Conservation (phyloP, 1,284 basidiomycete genomes). For the Marasmius oreades region DNA sequence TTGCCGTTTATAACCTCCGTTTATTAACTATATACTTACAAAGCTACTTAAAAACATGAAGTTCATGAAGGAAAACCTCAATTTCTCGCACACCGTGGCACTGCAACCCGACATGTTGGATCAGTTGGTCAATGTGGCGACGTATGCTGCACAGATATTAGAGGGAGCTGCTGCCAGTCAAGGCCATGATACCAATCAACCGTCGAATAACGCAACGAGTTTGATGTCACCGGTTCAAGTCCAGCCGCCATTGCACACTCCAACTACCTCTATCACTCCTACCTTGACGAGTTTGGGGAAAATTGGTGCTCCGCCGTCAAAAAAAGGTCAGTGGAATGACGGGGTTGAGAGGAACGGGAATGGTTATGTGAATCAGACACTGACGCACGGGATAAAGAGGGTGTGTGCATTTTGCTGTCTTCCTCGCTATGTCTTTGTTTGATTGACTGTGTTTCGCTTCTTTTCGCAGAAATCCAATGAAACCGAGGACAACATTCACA, state of each 20-base stretch:
- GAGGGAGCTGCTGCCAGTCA: conserved; percentile 22
- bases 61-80: conserved; percentile 4
- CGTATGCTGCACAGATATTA: conserved; percentile 49
- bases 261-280: background rate
- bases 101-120: conserved; percentile 29
- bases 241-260: background rate
- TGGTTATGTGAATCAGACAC: background rate
- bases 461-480: background rate
- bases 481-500: background rate
- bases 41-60: conserved; percentile 13
- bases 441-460: background rate
- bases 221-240: background rate
- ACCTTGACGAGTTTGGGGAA: background rate
- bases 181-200: background rate
- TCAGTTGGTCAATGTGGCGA: conserved; percentile 41
- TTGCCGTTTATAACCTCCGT: background rate
- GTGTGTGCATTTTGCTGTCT: background rate
- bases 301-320: background rate
- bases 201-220: background rate
- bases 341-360: background rate
- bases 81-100: background rate
- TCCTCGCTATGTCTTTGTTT: background rate
- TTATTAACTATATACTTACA: background rate
- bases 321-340: background rate
- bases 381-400: background rate